Base-by-base conservation (phyloP, 495 filamentous ascomycete genomes). In the Neurospora tetrasperma region DNA sequence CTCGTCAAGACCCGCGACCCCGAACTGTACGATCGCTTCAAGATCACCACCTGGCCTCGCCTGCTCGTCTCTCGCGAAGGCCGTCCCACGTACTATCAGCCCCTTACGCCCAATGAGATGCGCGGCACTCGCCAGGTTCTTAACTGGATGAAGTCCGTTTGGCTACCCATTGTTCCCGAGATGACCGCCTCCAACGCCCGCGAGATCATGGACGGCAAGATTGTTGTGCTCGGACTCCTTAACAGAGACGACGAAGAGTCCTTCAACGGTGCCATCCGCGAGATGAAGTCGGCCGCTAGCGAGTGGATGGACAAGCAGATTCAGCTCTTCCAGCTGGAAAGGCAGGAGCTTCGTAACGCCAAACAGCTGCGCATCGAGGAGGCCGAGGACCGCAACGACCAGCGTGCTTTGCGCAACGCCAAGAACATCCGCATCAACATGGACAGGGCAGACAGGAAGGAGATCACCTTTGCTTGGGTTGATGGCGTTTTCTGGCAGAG, bases 271-370 rank as follows among this genome's bases (percentile, higher is more conserved):
- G 90, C 92, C 35, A 92, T 92, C 82, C 89, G 92, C 18, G 96
- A 99, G 82, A 90, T 99, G 81, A 98, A 97, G 86, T 94, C 93
- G 73, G 96, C 96, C 27, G 96, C 96, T 12, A 85, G 93, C 71
- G 96, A 98, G 77, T 99, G 96, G 93, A 97, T 98, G 90, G 96
- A 98, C 80, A 96, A 95, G 84, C 92, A 97, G 79, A 89, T 90
- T 42, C 89, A 94, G 74, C 84, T 91, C 35, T 98, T 97, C 87
- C 91, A 95, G 77, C 86, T 94, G 23, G 96, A 99, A 83, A 85
- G 93, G 41, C 92, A 97, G 78, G 95, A 98, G 76, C 86, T 97
- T 31, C 90, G 96, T 72, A 94, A 98, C 80, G 88, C 93, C 35
- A 99, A 99, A 84, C 94, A 98, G 79, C 84, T 98, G 71, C 90